These are phyloP conservation scores for Penicillium crustosum DNA, from an alignment of 2,329 filamentous ascomycete genomes.

Conservation along the genomic window DNA sequence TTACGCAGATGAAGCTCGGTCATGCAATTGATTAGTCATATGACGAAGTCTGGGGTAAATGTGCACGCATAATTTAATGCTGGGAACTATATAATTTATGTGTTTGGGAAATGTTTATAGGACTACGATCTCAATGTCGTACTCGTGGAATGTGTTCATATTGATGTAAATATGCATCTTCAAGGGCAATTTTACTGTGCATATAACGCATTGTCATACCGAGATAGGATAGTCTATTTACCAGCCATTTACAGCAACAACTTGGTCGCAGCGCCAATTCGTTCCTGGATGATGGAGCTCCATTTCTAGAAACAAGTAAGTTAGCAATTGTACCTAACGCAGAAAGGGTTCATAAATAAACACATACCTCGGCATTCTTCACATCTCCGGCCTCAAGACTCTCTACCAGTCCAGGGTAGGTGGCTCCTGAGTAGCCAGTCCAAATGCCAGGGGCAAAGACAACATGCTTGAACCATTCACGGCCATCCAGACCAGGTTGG, in stretches of 20 bases:
- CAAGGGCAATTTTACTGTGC: not conserved
- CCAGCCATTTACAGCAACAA: conserved; percentile 26
- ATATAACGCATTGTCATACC: not conserved
- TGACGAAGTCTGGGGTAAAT: conserved; percentile 10
- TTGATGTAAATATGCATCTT: not conserved
- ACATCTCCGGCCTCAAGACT: conserved; percentile 55
- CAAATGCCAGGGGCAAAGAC: conserved; percentile 88
- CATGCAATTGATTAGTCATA: conserved; percentile 11
- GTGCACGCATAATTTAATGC: not conserved
- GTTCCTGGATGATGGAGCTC: conserved; percentile 40
- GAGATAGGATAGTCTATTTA: not conserved
- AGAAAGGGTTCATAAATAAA: not conserved
- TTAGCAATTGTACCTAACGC: conserved; percentile 10
- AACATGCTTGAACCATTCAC: conserved; percentile 91
- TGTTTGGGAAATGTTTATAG: not conserved
- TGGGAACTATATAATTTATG: not conserved
- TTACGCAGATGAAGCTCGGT: not conserved
- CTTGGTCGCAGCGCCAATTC: conserved; percentile 34
- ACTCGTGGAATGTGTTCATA: not conserved
- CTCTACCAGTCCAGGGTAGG: conserved; percentile 65
- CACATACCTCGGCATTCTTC: conserved; percentile 53
- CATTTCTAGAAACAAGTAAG: conserved; percentile 37
- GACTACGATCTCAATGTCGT: not conserved
- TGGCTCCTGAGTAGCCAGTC: conserved; percentile 82
- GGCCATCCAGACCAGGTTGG: conserved; percentile 70